These are phyloP conservation scores for Scheffersomyces amazonensis DNA, from an alignment of 805 yeast species.

Conservation along the genomic window DNA sequence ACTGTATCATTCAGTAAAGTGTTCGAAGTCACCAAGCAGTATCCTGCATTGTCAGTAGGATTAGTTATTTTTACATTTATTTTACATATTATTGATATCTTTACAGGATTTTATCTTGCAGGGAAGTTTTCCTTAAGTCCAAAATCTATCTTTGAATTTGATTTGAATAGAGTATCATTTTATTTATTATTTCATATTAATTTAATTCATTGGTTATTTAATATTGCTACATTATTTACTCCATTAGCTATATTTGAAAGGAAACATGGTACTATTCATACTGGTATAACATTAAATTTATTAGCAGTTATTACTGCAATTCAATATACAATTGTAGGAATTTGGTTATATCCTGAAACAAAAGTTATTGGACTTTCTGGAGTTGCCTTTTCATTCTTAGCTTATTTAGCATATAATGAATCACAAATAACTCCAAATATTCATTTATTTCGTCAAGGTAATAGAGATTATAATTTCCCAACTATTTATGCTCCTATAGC, in stretches of 20 bases:
- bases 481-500: conserved; percentile 54
- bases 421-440: conserved; percentile 37
- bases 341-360: conserved; percentile 47
- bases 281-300: conserved; percentile 75
- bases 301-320: conserved; percentile 69
- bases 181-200: conserved; percentile 71
- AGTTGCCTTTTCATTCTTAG: conserved; percentile 66
- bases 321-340: conserved; percentile 53
- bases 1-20: conserved; percentile 1
- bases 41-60: conserved; percentile 65
- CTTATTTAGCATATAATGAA: conserved; percentile 54
- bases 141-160: conserved; percentile 44
- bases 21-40: conserved; percentile 6
- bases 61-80: conserved; percentile 51
- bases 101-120: conserved; percentile 24
- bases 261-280: conserved; percentile 77
- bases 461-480: conserved; percentile 48
- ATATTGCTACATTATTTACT: conserved; percentile 53
- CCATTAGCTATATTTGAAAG: conserved; percentile 67
- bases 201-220: conserved; percentile 58
- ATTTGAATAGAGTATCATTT: conserved; percentile 56
- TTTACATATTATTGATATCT: conserved; percentile 36
- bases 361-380: conserved; percentile 70
- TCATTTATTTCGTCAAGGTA: conserved; percentile 24
- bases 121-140: conserved; percentile 51